A percentile compares a stretch with the other conserved stretches of the same genome.
phyloP scores from a whole-genome alignment of 352 stramenopile species.

The Phytophthora sojae region DNA sequence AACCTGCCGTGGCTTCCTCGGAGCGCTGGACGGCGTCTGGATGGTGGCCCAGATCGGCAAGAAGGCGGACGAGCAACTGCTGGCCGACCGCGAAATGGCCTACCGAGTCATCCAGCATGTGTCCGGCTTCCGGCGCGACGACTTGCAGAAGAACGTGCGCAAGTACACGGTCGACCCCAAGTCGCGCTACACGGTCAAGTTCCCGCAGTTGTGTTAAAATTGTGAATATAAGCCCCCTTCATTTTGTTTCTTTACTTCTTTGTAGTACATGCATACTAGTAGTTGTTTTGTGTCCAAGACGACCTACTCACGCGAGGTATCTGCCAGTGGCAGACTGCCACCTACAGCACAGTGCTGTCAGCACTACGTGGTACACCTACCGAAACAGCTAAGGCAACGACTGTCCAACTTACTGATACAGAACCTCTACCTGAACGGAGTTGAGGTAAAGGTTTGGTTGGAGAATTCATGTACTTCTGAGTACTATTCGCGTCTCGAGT shows the following conservation, averaged over 20 bases:
- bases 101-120: slow-evolving; percentile 83
- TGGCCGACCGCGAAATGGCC: slow-evolving; percentile 78
- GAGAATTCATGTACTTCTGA: background rate
- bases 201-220: slow-evolving; percentile 59
- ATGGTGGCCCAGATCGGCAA: slow-evolving; percentile 80
- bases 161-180: slow-evolving; percentile 84
- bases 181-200: slow-evolving; percentile 83
- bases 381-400: no score
- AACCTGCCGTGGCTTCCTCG: slow-evolving; percentile 84
- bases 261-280: no score
- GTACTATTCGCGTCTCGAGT: background rate
- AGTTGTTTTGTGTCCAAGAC: no score
- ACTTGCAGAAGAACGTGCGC: slow-evolving; percentile 84
- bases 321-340: no score
- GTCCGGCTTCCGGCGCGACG: slow-evolving; percentile 73
- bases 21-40: slow-evolving; percentile 79
- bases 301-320: no score
- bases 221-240: slow-evolving; percentile 27
- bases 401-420: no score
- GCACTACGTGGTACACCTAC: no score
- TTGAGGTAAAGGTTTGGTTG: no score
- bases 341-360: no score
- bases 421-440: no score
- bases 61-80: slow-evolving; percentile 73
- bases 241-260: slow-evolving; percentile 1